phyloP scores from a whole-genome alignment of 2,329 filamentous ascomycete species.

The Ceratocystis ficicola region DNA sequence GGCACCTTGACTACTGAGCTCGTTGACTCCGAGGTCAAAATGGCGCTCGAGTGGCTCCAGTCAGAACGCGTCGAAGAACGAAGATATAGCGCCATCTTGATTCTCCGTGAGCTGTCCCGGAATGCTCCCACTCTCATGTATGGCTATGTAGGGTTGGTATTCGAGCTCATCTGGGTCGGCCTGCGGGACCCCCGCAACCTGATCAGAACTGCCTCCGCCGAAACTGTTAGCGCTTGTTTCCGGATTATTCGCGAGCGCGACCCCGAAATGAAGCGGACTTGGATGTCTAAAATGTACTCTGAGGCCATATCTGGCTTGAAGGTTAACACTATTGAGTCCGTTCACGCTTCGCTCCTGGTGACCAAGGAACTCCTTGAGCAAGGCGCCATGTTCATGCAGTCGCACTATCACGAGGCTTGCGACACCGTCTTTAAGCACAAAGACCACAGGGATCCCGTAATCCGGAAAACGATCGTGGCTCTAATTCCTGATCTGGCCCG shows the following conservation, averaged over 20 bases:
- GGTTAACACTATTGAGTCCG: constrained; percentile 68
- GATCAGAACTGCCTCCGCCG: constrained; percentile 81
- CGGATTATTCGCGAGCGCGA: constrained; percentile 92
- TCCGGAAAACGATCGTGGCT: constrained; percentile 77
- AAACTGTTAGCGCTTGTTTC: constrained; percentile 90
- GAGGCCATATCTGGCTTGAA: constrained; percentile 72
- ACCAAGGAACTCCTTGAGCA: constrained; percentile 87
- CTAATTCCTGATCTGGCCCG: constrained; percentile 87
- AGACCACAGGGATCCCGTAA: constrained; percentile 78
- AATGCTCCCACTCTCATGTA: constrained; percentile 95
- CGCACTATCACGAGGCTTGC: constrained; percentile 80
- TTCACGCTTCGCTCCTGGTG: constrained; percentile 88
- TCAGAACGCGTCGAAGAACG: constrained; percentile 88
- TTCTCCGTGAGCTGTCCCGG: constrained; percentile 78
- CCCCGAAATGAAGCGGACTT: constrained; percentile 69
- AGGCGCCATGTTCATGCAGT: constrained; percentile 98
- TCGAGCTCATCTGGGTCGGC: constrained; percentile 93
- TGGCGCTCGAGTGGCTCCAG: constrained; percentile 91
- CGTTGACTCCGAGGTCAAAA: constrained; percentile 93
- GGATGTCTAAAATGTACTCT: constrained; percentile 83
- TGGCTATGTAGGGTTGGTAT: constrained; percentile 84
- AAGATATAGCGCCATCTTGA: constrained; percentile 82
- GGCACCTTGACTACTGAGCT: constrained; percentile 89
- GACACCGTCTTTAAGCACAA: constrained; percentile 88
- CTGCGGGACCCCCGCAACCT: constrained; percentile 79